Evolutionary conservation across 495 filamentous ascomycete genomes (phyloP).

Genomic region (Podospora pseudoanserina): DNA sequence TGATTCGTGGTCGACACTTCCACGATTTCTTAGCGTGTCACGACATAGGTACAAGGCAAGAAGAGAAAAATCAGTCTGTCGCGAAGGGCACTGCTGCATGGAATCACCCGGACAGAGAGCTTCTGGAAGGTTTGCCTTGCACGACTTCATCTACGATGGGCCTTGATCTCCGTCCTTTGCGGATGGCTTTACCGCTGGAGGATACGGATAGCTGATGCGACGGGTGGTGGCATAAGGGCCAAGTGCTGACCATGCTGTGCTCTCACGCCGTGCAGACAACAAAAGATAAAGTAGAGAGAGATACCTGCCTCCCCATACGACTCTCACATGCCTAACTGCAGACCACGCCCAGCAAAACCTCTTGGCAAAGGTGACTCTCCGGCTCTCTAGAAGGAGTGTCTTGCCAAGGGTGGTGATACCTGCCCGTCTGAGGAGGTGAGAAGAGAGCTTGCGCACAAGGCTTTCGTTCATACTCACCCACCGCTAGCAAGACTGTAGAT

Average conservation of each 20-base stretch:
- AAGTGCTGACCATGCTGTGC: neutral
- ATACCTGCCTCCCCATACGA: no score
- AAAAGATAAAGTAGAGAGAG: no score
- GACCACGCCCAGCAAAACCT: neutral
- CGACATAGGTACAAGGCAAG: neutral
- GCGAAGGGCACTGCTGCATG: neutral
- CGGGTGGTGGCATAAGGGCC: neutral
- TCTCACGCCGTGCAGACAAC: no score
- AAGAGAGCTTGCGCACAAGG: neutral
- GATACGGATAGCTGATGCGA: neutral
- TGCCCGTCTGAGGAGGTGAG: neutral
- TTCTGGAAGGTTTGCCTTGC: neutral
- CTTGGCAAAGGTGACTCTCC: neutral
- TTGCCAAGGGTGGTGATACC: neutral
- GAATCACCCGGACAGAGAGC: neutral
- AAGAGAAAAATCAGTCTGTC: neutral
- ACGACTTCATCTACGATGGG: neutral
- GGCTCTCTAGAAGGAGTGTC: neutral
- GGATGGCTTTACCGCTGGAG: neutral
- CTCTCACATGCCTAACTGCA: neutral
- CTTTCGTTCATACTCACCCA: no score
- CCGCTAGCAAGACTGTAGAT: no score
- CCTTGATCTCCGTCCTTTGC: no score
- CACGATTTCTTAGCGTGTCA: neutral
- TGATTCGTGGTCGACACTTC: no score